Evolutionary conservation across 148 eudicot genomes (phyloP).

Genomic region (Polygonum aviculare): DNA sequence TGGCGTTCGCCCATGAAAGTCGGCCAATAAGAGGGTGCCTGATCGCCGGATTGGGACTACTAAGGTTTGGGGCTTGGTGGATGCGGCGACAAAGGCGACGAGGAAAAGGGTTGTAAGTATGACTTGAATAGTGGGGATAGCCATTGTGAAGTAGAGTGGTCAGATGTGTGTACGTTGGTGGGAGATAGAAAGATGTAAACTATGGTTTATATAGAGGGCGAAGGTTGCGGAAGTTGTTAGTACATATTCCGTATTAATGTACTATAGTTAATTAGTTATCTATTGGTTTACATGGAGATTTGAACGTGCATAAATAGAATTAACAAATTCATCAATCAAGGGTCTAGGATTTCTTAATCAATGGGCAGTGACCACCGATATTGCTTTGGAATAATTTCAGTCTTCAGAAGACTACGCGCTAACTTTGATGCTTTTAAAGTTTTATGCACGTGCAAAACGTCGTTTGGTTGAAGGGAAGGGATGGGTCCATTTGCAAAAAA

Average conservation of each 20-base stretch:
- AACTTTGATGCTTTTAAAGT: background rate
- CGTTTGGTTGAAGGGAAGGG: background rate
- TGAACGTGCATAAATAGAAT: background rate
- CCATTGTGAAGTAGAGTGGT: background rate
- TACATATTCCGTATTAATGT: too few relatives aligned
- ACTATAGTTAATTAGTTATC: background rate
- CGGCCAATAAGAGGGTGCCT: conserved; percentile 31
- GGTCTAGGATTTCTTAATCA: background rate
- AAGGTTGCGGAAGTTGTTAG: too few relatives aligned
- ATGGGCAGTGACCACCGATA: background rate
- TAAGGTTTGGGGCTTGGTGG: conserved; percentile 12
- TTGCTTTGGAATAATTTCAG: background rate
- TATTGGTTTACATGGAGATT: background rate
- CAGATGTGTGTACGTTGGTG: background rate
- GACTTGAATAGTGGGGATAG: background rate
- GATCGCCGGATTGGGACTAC: conserved; percentile 38
- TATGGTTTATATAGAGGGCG: too few relatives aligned
- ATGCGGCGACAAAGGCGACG: background rate
- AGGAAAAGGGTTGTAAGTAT: background rate
- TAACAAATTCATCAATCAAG: background rate
- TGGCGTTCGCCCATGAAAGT: conserved; percentile 40
- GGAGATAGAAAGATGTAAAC: background rate
- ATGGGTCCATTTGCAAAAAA: background rate
- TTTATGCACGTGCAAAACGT: background rate
- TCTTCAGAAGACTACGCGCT: background rate